A percentile compares a stretch with the other conserved stretches of the same genome.
These are phyloP conservation scores for Russula griseocarnosa DNA, from an alignment of 768 basidiomycete species.

Conservation along the genomic window DNA sequence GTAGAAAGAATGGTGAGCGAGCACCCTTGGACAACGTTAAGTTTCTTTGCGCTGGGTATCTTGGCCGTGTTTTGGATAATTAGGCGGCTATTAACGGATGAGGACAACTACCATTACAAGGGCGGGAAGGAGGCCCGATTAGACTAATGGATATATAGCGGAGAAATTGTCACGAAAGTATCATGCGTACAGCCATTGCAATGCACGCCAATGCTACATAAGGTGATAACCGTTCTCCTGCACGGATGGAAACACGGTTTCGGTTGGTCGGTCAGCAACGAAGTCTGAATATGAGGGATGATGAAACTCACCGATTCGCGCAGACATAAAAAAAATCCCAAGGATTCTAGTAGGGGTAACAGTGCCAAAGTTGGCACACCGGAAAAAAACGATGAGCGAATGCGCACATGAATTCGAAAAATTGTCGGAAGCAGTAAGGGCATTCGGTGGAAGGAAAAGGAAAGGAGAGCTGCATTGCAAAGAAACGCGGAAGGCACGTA, in stretches of 20 bases:
- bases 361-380: neutral
- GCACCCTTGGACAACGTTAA: constrained; percentile 32
- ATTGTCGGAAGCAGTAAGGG: neutral
- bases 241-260: neutral
- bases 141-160: constrained; percentile 14
- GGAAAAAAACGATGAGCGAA: neutral
- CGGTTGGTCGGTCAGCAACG: neutral
- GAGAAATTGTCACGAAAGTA: constrained; percentile 39
- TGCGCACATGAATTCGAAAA: neutral
- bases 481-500: constrained; percentile 37
- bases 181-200: constrained; percentile 80
- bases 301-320: constrained; percentile 74
- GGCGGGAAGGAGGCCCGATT: constrained; percentile 22
- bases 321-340: constrained; percentile 92
- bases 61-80: constrained; percentile 29
- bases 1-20: constrained; percentile 31
- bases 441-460: neutral
- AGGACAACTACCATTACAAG: constrained; percentile 8
- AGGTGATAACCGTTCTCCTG: constrained; percentile 92
- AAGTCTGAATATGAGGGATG: neutral
- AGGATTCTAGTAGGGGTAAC: constrained; percentile 58
- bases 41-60: constrained; percentile 29
- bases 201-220: constrained; percentile 93
- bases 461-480: neutral
- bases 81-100: constrained; percentile 30